Conservation (phyloP, 768 basidiomycete genomes). For the Pilatotrama ljubarskyi region DNA sequence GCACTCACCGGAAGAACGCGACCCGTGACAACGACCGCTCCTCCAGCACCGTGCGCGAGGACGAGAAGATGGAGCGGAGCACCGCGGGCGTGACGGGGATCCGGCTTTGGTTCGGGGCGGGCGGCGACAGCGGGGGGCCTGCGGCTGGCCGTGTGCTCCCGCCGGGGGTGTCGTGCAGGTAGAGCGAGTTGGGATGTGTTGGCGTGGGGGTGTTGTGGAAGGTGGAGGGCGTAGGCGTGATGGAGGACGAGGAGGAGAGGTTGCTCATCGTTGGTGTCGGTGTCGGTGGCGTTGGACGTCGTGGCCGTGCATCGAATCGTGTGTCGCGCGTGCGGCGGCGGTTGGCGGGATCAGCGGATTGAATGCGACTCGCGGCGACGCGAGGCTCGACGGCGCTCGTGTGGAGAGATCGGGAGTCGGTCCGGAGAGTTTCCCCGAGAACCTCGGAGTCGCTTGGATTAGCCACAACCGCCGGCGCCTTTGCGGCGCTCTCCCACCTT, state of each 20-base stretch:
- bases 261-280: slow-evolving; percentile 21
- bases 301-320: not conserved
- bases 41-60: slow-evolving; percentile 77
- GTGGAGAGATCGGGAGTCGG: not conserved
- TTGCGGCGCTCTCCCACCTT: slow-evolving; percentile 5
- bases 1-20: slow-evolving; percentile 76
- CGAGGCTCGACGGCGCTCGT: not conserved
- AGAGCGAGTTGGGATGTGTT: slow-evolving; percentile 17
- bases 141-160: not conserved
- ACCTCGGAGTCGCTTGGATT: not conserved
- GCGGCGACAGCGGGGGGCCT: slow-evolving; percentile 5
- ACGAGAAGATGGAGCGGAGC: slow-evolving; percentile 81
- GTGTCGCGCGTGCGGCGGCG: not conserved
- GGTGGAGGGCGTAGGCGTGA: slow-evolving; percentile 27
- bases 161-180: slow-evolving; percentile 2
- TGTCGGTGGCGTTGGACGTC: not conserved
- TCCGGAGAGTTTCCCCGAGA: not conserved
- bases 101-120: slow-evolving; percentile 49
- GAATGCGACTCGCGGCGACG: not conserved
- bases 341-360: not conserved
- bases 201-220: slow-evolving; percentile 22
- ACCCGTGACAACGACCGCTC: slow-evolving; percentile 82
- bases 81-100: slow-evolving; percentile 85
- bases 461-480: not conserved
- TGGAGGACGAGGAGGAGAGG: slow-evolving; percentile 26